Conservation (phyloP, 805 yeast genomes). For the Metschnikowia dekortorum region DNA sequence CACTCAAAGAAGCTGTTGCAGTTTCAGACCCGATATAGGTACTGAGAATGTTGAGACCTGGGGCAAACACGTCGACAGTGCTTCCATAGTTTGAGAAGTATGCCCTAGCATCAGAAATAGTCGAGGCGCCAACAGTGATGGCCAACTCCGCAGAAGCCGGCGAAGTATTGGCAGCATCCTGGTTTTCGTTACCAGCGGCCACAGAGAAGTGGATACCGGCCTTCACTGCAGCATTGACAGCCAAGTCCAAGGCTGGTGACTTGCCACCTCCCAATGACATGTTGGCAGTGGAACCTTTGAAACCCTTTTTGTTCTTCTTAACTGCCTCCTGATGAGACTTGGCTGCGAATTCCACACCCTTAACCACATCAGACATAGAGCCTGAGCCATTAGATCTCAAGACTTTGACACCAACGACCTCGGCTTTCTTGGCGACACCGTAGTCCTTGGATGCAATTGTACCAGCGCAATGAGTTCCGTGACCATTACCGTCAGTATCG, state of each 20-base stretch:
- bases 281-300: conserved; percentile 59
- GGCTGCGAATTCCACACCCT: conserved; percentile 43
- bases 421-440: conserved; percentile 72
- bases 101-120: conserved; percentile 43
- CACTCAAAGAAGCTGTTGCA: conserved; percentile 81
- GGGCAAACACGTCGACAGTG: conserved; percentile 52
- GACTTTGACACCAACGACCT: conserved; percentile 39
- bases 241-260: conserved; percentile 52
- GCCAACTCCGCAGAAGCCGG: conserved; percentile 57
- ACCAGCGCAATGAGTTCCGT: conserved; percentile 94
- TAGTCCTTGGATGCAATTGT: conserved; percentile 70
- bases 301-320: conserved; percentile 39
- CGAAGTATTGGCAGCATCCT: conserved; percentile 56
- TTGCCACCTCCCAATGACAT: conserved; percentile 61
- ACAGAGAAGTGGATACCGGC: conserved; percentile 58
- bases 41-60: conserved; percentile 52
- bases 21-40: conserved; percentile 70
- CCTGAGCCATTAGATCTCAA: conserved; percentile 39
- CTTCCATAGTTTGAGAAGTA: conserved; percentile 52
- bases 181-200: conserved; percentile 61
- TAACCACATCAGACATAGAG: conserved; percentile 38
- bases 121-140: conserved; percentile 50
- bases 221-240: conserved; percentile 54
- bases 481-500: conserved; percentile 73
- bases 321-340: conserved; percentile 36